Evolutionary conservation across 2,329 filamentous ascomycete genomes (phyloP).

Genomic region (Cryoendolithus antarcticus): DNA sequence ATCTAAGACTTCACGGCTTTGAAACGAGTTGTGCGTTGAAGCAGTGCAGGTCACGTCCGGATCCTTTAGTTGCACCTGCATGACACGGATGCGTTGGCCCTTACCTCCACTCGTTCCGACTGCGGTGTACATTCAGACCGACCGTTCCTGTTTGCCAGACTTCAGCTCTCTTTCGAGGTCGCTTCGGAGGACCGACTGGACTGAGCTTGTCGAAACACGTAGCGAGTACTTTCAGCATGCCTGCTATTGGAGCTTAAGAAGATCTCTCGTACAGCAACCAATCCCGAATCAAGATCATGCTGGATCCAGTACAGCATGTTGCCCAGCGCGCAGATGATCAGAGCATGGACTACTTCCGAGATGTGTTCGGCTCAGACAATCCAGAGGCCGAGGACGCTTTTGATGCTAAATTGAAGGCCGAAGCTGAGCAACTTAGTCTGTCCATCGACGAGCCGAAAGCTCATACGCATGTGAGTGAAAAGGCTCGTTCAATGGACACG

Average conservation of each 20-base stretch:
- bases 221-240: background rate
- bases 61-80: too few species aligned
- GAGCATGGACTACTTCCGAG: constrained; percentile 4
- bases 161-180: too few species aligned
- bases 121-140: too few species aligned
- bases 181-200: too few species aligned
- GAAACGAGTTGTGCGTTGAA: too few species aligned
- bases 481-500: constrained; percentile 7
- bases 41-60: too few species aligned
- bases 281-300: constrained; percentile 1
- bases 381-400: constrained; percentile 20
- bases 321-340: constrained; percentile 1
- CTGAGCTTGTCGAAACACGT: too few species aligned
- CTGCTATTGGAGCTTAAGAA: constrained; percentile 1
- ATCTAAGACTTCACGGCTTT: too few species aligned
- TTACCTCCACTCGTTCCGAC: too few species aligned
- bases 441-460: constrained; percentile 6
- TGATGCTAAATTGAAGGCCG: constrained; percentile 14
- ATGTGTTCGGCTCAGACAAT: constrained; percentile 18
- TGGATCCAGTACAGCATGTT: constrained; percentile 1
- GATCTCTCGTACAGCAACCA: constrained; percentile 4
- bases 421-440: constrained; percentile 19
- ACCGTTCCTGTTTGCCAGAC: too few species aligned
- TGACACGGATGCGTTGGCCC: too few species aligned
- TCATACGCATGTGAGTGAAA: constrained; percentile 2